phyloP scores from a whole-genome alignment of 2,329 filamentous ascomycete species.

The Albophoma yamanashiensis region DNA sequence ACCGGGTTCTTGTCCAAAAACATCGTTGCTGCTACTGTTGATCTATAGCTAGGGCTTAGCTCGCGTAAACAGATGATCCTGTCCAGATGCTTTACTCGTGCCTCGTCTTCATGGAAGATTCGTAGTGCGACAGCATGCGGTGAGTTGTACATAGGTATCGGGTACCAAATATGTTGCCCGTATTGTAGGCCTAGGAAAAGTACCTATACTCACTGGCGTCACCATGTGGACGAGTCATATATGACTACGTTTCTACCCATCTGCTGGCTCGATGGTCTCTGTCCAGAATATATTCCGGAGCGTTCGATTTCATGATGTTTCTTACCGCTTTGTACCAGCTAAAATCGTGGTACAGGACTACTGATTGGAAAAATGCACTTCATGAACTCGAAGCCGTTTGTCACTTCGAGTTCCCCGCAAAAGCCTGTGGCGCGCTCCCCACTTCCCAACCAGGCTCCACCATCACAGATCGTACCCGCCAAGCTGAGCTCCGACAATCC shows the following conservation, averaged over 20 bases:
- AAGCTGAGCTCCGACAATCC: background rate
- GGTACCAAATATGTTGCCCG: background rate
- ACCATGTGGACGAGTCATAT: too few species aligned
- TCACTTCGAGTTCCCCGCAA: background rate
- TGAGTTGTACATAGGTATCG: background rate
- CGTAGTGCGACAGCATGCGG: background rate
- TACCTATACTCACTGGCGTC: too few species aligned
- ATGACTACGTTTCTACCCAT: too few species aligned
- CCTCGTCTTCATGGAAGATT: background rate
- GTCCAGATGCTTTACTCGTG: background rate
- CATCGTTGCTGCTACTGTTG: slow-evolving; percentile 40
- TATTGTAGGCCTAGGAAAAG: too few species aligned
- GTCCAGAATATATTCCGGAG: too few species aligned
- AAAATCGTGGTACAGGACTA: too few species aligned
- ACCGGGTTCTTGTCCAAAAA: slow-evolving; percentile 41
- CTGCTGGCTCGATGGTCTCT: too few species aligned
- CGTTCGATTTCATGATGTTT: too few species aligned
- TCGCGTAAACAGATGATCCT: background rate
- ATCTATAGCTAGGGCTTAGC: slow-evolving; percentile 11
- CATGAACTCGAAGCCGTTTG: too few species aligned
- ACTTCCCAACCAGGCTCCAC: background rate
- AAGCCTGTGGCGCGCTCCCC: background rate
- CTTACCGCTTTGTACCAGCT: too few species aligned
- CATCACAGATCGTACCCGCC: background rate
- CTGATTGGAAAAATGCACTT: too few species aligned